These are phyloP conservation scores for Leishmania turanica DNA, from an alignment of 208 protist genomes.

Conservation along the genomic window DNA sequence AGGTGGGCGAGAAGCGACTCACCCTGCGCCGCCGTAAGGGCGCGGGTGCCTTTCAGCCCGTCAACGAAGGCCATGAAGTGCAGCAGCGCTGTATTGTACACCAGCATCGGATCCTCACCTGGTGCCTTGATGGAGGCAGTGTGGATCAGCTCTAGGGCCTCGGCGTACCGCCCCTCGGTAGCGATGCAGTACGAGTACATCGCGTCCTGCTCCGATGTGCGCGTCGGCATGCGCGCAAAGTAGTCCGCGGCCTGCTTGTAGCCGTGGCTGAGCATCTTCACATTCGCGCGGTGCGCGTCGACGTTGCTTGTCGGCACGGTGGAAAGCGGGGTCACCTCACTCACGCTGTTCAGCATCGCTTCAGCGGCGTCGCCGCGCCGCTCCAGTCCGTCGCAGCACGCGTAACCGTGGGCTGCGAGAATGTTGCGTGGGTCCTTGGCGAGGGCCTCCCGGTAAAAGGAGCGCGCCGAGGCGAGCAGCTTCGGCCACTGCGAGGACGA, in stretches of 20 bases:
- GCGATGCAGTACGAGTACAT: slow-evolving; percentile 79
- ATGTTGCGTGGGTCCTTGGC: slow-evolving; percentile 70
- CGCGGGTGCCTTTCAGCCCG: slow-evolving; percentile 32
- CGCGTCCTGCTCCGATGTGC: slow-evolving; percentile 58
- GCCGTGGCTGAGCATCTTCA: slow-evolving; percentile 70
- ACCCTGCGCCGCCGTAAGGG: slow-evolving; percentile 46
- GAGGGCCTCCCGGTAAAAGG: slow-evolving; percentile 66
- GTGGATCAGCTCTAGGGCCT: slow-evolving; percentile 60
- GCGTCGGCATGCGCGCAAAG: slow-evolving; percentile 36
- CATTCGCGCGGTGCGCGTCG: slow-evolving; percentile 72
- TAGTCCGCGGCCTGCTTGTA: slow-evolving; percentile 86
- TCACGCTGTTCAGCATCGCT: slow-evolving; percentile 72
- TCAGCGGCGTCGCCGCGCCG: slow-evolving; percentile 59
- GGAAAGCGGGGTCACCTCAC: slow-evolving; percentile 69
- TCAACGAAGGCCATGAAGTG: slow-evolving; percentile 72
- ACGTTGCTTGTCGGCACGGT: slow-evolving; percentile 47
- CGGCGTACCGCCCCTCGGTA: slow-evolving; percentile 50
- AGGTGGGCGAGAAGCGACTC: slow-evolving; percentile 43
- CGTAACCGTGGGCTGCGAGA: slow-evolving; percentile 79
- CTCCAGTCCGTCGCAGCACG: slow-evolving; percentile 81
- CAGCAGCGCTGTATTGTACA: slow-evolving; percentile 77
- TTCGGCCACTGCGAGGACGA: slow-evolving; percentile 44
- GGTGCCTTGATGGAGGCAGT: slow-evolving; percentile 32
- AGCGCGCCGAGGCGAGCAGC: slow-evolving; percentile 42
- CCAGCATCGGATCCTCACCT: slow-evolving; percentile 43